Evolutionary conservation across 495 filamentous ascomycete genomes (phyloP), one percentile per base, ranked within the genome.

Genomic region (Trichoderma erinaceum): DNA sequence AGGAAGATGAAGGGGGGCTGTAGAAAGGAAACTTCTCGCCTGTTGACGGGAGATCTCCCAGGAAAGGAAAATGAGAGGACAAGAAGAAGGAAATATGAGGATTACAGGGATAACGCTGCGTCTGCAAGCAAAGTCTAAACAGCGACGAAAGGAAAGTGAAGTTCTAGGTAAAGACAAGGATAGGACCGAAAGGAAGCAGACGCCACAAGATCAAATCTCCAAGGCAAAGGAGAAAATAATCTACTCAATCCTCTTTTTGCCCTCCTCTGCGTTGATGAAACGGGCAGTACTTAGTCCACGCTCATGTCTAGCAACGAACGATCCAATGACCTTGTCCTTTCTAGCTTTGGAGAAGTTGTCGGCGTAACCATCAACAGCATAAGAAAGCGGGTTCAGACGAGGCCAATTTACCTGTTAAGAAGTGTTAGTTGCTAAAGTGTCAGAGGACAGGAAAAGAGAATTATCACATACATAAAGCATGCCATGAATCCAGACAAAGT

Each of bases 211-310:
- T 15, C 15, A 10, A 2, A 3, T 48, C 18, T n/a, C 48, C 48
- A 29, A 65, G 64, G 3, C 4, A 8, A 32, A 65, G 18, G 35
- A 69, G n/a, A 18, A 1, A 27, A 13, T 61, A 41, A 16, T 71
- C 66, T 77, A 96, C 75, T 97, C 93, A 70, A 95, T 92, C 78
- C 94, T 90, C 81, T 97, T 97, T 83, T 98, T 98, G 21, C 94
- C 94, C 73, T 98, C 94, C 76, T 97, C 94, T 48, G 96, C 79
- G 75, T 90, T 92, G 63, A 89, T 86, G 64, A 95, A 85, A 56
- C 90, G 81, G 38, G 90, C 88, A 69, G 88, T 90, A 78, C 91
- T 96, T 43, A 88, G 82, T 13, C 91, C 90, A 27, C 90, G 82
- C 75, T 92, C 91, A 72, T 93, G 91, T 70, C 85, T 82, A 16